Evolutionary conservation across 371 early-diverging fungal genomes (phyloP), one percentile per base, ranked within the genome.

Genomic region (Rhizomucor pusillus): DNA sequence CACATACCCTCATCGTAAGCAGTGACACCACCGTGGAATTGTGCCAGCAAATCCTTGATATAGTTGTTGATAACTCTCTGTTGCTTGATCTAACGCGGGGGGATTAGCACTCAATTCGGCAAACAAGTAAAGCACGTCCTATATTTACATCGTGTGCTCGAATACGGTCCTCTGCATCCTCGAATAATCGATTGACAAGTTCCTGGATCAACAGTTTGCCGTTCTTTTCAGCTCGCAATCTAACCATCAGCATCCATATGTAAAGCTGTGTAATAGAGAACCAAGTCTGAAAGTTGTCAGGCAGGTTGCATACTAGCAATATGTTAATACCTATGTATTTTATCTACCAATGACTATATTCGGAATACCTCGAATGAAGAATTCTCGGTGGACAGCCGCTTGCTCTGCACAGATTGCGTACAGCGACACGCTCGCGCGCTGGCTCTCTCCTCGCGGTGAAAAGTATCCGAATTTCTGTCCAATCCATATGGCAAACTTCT

Each of bases 251-350:
- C 84, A 97, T 86, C 98, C 98, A 98, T 0, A 96, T 84, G 61
- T 97, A 96, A 44, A 98, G 67, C 37, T 90, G 87, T 0, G 92
- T 91, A 13, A 95, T 78, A 16, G 86, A 77, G 57, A 95, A 97
- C 98, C 98, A 98, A 5, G 96, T 88, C 68, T 96, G 93, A 63
- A 95, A 95, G 62, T 89, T 92, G 59, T 91, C 91, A 12, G 89
- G 89, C 25, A 96, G 70, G 20, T 82, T 82, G 54, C 88, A 87
- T 10, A 70, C 86, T 87, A 66, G 7, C 29, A 29, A 29, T 5
- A 29, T 5, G 29, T 29, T 7, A 29, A 29, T 29, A 3, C 29
- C 29, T n/a, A n/a, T n/a, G n/a, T n/a, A n/a, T n/a, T n/a, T n/a
- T n/a, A n/a, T 5, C 29, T 29, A 5, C 29, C 3, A 7, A 35